Conservation (phyloP, 2,329 filamentous ascomycete species). For the Incumbomyces lentus region DNA sequence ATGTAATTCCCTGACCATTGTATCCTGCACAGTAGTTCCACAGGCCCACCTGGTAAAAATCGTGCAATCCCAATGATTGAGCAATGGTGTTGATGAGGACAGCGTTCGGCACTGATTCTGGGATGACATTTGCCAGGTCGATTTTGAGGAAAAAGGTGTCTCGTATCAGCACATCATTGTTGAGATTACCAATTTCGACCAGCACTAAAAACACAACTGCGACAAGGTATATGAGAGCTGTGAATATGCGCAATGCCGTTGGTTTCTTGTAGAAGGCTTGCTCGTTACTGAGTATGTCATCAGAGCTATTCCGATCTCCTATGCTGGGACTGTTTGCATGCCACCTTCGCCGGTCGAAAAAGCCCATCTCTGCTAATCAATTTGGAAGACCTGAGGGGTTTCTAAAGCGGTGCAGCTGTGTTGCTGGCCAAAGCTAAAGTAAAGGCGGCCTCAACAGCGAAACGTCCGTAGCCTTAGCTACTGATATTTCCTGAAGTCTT, state of each 20-base stretch:
- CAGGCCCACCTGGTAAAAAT: conserved; percentile 86
- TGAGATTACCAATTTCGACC: conserved; percentile 67
- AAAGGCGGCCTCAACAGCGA: no score
- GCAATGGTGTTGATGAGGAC: conserved; percentile 78
- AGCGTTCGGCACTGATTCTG: conserved; percentile 59
- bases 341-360: conserved; percentile 4
- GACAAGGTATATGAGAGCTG: conserved; percentile 61
- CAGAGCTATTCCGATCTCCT: conserved; percentile 24
- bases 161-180: conserved; percentile 50
- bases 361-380: conserved; percentile 1
- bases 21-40: conserved; percentile 93
- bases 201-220: conserved; percentile 70
- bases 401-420: no score
- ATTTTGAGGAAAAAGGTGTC: conserved; percentile 77
- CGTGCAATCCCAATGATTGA: conserved; percentile 73
- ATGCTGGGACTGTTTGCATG: conserved; percentile 19
- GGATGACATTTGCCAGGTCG: conserved; percentile 72
- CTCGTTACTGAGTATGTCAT: conserved; percentile 6
- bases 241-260: conserved; percentile 48
- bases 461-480: no score
- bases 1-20: conserved; percentile 60
- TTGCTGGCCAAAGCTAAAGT: no score
- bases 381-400: no score
- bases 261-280: conserved; percentile 22
- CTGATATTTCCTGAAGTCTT: no score